Evolutionary conservation across 345 rosid species (phyloP).

Genomic region (Theobroma cacao): DNA sequence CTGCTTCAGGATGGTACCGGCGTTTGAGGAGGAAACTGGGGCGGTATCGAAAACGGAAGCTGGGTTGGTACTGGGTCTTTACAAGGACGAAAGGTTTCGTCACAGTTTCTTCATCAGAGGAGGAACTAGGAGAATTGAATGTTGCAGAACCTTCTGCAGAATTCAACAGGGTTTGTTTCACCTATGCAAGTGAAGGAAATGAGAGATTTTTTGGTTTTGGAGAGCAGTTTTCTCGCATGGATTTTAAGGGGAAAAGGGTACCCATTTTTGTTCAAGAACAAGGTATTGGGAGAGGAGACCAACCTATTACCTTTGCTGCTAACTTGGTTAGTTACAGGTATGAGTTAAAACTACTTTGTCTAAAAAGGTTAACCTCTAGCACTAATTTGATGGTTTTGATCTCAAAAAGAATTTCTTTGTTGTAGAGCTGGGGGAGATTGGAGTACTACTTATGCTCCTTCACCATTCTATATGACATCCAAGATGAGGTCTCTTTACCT

Average conservation of each 20-base stretch:
- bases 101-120: slow-evolving; percentile 33
- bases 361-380: neutral
- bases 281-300: slow-evolving; percentile 84
- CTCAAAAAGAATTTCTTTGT: slow-evolving; percentile 5
- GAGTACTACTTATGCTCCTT: slow-evolving; percentile 83
- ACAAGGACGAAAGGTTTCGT: slow-evolving; percentile 37
- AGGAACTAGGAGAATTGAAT: slow-evolving; percentile 33
- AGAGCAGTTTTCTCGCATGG: slow-evolving; percentile 73
- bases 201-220: slow-evolving; percentile 71
- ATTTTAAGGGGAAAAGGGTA: slow-evolving; percentile 68
- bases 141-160: slow-evolving; percentile 18
- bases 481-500: slow-evolving; percentile 71
- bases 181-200: slow-evolving; percentile 52
- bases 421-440: slow-evolving; percentile 72
- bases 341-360: neutral
- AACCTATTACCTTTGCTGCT: slow-evolving; percentile 69
- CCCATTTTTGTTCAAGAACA: slow-evolving; percentile 80
- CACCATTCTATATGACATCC: slow-evolving; percentile 75
- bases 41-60: slow-evolving; percentile 31
- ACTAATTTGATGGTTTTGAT: neutral
- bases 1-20: slow-evolving; percentile 16
- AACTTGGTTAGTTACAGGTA: slow-evolving; percentile 77
- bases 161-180: slow-evolving; percentile 52
- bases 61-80: slow-evolving; percentile 33
- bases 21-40: slow-evolving; percentile 30